Evolutionary conservation across 2,329 filamentous ascomycete species (phyloP).

Genomic region (Pseudomassariella vexata): DNA sequence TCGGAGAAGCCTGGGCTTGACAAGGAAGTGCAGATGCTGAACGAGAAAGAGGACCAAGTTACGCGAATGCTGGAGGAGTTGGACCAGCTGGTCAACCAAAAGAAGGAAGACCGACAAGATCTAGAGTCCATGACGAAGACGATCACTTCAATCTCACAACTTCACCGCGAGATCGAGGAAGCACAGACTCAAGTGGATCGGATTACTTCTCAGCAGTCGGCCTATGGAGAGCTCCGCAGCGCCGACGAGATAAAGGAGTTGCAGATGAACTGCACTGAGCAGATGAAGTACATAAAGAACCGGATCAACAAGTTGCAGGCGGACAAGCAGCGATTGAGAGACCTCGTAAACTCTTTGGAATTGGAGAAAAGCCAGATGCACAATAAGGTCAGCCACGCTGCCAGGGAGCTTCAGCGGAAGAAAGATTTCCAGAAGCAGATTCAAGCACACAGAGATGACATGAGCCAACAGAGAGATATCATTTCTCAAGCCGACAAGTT

Average conservation of each 20-base stretch:
- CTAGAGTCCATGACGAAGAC: slow-evolving; percentile 72
- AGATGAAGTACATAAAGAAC: slow-evolving; percentile 58
- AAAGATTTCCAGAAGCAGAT: slow-evolving; percentile 64
- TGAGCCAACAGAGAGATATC: slow-evolving; percentile 59
- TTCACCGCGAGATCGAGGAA: slow-evolving; percentile 64
- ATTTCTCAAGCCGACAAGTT: slow-evolving; percentile 68
- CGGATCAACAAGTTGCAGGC: slow-evolving; percentile 58
- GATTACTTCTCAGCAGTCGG: slow-evolving; percentile 69
- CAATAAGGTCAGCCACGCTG: slow-evolving; percentile 64
- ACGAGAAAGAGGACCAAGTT: slow-evolving; percentile 55
- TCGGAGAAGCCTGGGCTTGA: slow-evolving; percentile 66
- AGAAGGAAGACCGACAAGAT: slow-evolving; percentile 62
- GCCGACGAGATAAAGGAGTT: slow-evolving; percentile 81
- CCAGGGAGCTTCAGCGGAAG: slow-evolving; percentile 78
- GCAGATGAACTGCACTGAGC: slow-evolving; percentile 60
- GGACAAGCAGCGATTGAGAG: slow-evolving; percentile 67
- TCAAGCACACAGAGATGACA: slow-evolving; percentile 65
- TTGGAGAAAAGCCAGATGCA: slow-evolving; percentile 70
- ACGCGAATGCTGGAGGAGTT: slow-evolving; percentile 59
- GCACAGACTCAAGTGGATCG: slow-evolving; percentile 70
- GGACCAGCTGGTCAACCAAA: slow-evolving; percentile 60
- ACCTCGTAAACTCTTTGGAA: slow-evolving; percentile 65
- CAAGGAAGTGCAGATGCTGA: slow-evolving; percentile 55
- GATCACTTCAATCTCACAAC: slow-evolving; percentile 68
- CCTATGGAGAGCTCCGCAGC: slow-evolving; percentile 58